These are phyloP conservation scores for Discostella stelligeroides DNA, from an alignment of 108 stramenopile species.

Conservation along the genomic window DNA sequence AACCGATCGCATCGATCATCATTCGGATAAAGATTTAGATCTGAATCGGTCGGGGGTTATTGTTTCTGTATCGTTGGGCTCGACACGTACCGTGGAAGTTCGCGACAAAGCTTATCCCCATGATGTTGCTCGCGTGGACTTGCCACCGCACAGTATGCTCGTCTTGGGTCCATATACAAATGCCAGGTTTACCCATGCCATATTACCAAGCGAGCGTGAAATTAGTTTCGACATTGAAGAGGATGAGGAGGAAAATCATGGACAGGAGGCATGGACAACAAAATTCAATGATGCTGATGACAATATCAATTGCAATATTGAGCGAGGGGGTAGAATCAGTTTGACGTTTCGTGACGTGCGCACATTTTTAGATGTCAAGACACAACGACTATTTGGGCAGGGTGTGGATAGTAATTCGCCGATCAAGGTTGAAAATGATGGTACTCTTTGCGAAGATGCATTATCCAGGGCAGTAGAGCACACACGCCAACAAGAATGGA, in stretches of 20 bases:
- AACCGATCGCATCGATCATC: constrained; percentile 73
- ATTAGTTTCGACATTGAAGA: neutral
- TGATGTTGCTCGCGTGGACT: constrained; percentile 56
- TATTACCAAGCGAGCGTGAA: constrained; percentile 37
- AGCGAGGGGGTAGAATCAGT: constrained; percentile 55
- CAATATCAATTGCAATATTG: constrained; percentile 27
- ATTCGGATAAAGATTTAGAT: constrained; percentile 80
- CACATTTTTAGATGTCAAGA: constrained; percentile 63
- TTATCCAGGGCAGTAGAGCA: constrained; percentile 20
- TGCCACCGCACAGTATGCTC: constrained; percentile 78
- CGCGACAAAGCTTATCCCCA: constrained; percentile 57
- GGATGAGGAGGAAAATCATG: neutral
- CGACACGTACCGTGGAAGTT: constrained; percentile 63
- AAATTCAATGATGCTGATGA: neutral
- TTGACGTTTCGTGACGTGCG: constrained; percentile 70
- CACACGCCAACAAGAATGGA: constrained; percentile 24
- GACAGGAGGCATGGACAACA: neutral
- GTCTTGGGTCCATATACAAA: constrained; percentile 76
- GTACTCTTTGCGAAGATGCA: constrained; percentile 17
- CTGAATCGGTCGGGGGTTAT: constrained; percentile 72
- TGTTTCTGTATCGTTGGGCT: constrained; percentile 71
- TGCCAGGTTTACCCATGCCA: constrained; percentile 68
- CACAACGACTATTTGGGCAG: constrained; percentile 66
- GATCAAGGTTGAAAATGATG: constrained; percentile 21
- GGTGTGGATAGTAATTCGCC: constrained; percentile 41